Base-by-base conservation (phyloP, 495 filamentous ascomycete species). In the Aspergillus heteromorphus region DNA sequence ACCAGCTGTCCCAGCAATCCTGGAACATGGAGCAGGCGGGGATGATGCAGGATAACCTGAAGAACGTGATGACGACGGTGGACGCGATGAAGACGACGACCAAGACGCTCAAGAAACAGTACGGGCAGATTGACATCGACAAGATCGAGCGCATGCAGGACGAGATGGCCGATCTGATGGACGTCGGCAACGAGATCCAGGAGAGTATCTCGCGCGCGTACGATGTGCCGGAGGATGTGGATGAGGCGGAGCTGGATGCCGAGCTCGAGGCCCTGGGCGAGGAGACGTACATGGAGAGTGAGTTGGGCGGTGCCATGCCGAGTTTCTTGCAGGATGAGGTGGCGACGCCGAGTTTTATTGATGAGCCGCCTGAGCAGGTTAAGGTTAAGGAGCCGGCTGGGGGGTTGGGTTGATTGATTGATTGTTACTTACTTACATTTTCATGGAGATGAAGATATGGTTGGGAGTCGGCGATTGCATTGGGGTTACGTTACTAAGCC, bases 21-120 rank as follows among this genome's bases (percentile, higher is more conserved):
- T 97, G 93, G 93, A 98, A 97, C 75, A 97, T 98, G 92, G 92
- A 97, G 70, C 93, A 97, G 67, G 93, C 93, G 6, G 88, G 89
- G 69, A 96, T 95, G 80, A 97, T 98, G 95, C 91, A 93, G 73
- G 93, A 97, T 71, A 97, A 98, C 63, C 84, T 98, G 30, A 95
- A 96, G 67, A 97, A 97, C 69, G 92, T 95, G 49, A 96, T 97
- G 92, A 93, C 91, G 18, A 97, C 93, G 0, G 91, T 97, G 14
- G 93, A 97, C 68, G 95, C 91, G 17, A 91, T 97, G 83, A 93
- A 97, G 77, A 87, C 83, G 1, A 97, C 95, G 21, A 96, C 95
- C 62, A 97, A 97, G 76, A 85, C 88, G 50, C 77, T 98, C 53
- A 83, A 83, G 63, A 92, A 95, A 69, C 95, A 98, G 75, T 97